Evolutionary conservation across 495 filamentous ascomycete genomes (phyloP), one percentile per base, ranked within the genome.

Genomic region (Penicillium riverlandense): DNA sequence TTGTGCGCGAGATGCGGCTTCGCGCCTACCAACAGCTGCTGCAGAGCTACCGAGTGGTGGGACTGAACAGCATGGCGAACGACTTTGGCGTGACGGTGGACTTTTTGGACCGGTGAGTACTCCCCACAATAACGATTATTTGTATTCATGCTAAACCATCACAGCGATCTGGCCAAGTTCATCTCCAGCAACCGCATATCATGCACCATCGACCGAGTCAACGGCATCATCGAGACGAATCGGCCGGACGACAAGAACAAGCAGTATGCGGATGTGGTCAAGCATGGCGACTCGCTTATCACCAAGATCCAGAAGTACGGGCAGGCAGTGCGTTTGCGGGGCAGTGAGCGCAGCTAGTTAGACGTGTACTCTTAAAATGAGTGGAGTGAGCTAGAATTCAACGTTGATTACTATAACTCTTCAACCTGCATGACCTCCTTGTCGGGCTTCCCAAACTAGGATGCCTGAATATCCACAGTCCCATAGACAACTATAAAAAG

Each of bases 291-390:
- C 68, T 83, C 91, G 55, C 70, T 98, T 38, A 96, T 98, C 63
- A 98, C 94, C 47, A 98, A 98, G 75, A 74, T 98, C 40, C 92
- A 98, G 71, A 98, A 97, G 72, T 98, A 96, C 59, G 92, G 92
- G 14, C 92, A 98, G 71, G 84, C 91, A 4, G 92, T 98, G 29
- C 76, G 94, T 53, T 75, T 98, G 67, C 78, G 94, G 48, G 92
- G 92, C 16, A 97, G 90, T 62, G 92, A 97, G 72, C 79, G 92
- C 50, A 87, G 74, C 46, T 82, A 66, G 52, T 35, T 37, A 40
- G 41, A 14, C 52, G 41, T 27, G 44, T 44, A 27, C 34, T 38
- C 14, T 11, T 11, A 35, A 41, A 31, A 36, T 13, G 16, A 29
- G 34, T 13, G 6, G 43, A 27, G 44, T 38, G 22, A 6, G 22